Conservation (phyloP, 192 early-diverging fungal species). For the Phlyctochytrium bullatum region DNA sequence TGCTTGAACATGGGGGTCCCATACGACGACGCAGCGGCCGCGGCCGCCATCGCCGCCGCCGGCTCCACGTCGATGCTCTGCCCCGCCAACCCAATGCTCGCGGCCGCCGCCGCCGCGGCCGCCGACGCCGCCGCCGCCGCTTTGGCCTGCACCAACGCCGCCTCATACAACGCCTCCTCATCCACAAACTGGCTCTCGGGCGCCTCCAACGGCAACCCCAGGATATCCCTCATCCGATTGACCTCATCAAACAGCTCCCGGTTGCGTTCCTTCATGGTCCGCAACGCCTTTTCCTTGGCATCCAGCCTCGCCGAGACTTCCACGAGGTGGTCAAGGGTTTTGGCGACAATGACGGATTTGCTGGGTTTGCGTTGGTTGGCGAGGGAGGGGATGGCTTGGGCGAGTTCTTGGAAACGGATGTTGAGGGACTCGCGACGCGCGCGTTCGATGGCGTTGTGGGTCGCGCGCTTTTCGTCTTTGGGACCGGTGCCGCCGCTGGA, state of each 20-base stretch:
- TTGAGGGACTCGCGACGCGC: constrained; percentile 79
- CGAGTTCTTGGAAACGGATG: constrained; percentile 76
- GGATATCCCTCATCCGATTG: constrained; percentile 54
- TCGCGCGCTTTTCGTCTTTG: constrained; percentile 46
- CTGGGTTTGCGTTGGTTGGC: constrained; percentile 71
- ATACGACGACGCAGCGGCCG: neutral
- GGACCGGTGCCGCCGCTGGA: too few species aligned
- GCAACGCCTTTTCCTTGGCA: constrained; percentile 21
- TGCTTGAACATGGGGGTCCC: neutral
- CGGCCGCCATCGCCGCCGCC: neutral
- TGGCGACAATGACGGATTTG: constrained; percentile 77
- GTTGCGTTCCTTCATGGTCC: constrained; percentile 50
- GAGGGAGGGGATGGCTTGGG: constrained; percentile 73
- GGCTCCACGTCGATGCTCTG: neutral
- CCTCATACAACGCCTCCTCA: constrained; percentile 1
- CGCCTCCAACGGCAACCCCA: constrained; percentile 43
- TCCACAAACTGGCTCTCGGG: neutral
- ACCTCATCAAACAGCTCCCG: constrained; percentile 57
- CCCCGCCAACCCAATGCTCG: neutral
- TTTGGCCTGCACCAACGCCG: neutral
- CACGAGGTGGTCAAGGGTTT: constrained; percentile 64
- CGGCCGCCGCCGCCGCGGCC: neutral
- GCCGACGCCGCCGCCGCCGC: neutral
- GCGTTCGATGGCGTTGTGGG: constrained; percentile 79
- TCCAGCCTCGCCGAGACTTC: constrained; percentile 27